A percentile compares a stretch with the other conserved stretches of the same genome.
These are phyloP conservation scores for Endogone sp. DNA, from an alignment of 192 early-diverging fungal species.

Conservation along the genomic window DNA sequence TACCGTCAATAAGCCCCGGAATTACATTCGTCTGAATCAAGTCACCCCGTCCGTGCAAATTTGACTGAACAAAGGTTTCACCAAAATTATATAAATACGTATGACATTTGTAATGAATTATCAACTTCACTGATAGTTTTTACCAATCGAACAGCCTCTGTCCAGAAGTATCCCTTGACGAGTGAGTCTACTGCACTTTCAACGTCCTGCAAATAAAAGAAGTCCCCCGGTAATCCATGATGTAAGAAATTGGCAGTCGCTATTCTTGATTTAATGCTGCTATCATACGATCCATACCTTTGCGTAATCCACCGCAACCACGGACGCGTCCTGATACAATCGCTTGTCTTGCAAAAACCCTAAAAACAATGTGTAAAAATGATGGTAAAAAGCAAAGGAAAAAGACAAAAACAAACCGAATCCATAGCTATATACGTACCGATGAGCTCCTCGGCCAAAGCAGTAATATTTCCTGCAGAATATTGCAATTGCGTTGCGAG, in stretches of 20 bases:
- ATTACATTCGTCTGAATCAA: conserved; percentile 72
- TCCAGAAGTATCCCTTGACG: conserved; percentile 71
- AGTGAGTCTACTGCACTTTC: conserved; percentile 67
- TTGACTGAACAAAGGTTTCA: conserved; percentile 36
- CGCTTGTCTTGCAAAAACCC: conserved; percentile 53
- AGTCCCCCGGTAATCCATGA: not conserved
- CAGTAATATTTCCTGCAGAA: conserved; percentile 36
- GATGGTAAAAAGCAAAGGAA: too few species aligned
- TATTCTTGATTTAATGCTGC: too few species aligned
- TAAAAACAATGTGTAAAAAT: conserved; percentile 30
- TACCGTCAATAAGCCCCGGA: conserved; percentile 57
- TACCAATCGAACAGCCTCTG: conserved; percentile 67
- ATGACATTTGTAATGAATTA: too few species aligned
- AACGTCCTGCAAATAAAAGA: conserved; percentile 47
- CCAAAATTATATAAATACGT: too few species aligned
- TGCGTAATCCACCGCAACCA: conserved; percentile 67
- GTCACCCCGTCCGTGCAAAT: conserved; percentile 56
- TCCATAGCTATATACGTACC: conserved; percentile 28
- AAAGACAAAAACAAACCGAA: too few species aligned
- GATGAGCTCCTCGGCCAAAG: conserved; percentile 52
- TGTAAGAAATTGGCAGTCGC: too few species aligned
- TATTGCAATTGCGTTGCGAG: conserved; percentile 54
- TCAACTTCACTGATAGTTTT: too few species aligned
- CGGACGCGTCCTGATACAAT: conserved; percentile 63
- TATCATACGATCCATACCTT: too few species aligned